Base-by-base conservation (phyloP, 805 yeast genomes). In the Candida railenensis region DNA sequence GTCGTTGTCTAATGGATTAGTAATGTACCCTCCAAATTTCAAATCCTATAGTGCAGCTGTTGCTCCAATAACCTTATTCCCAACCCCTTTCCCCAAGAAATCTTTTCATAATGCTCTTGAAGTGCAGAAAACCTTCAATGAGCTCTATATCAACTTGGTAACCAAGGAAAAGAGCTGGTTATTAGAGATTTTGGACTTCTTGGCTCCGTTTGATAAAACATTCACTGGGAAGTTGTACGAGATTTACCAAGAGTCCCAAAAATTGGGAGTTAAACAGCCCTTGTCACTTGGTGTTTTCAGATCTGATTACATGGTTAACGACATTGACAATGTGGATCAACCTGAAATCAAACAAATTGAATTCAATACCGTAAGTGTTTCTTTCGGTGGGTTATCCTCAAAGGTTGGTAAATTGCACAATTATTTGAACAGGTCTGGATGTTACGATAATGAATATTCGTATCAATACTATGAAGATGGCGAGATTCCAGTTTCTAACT, bases 291-390 rank as follows among this genome's bases (percentile, higher is more conserved):
- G 97, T 0, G 65, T 94, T 8, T 91, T 90, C 64, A 79, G 99
- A 62, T 85, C 95, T 0, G 99, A 94, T 60, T 94, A 92, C 58
- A 82, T 94, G 82, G 59, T 64, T 47, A 61, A 77, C n/a, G 73
- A 76, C 36, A 62, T 66, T 19, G 59, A 62, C 4, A 67, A 68
- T 43, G 65, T 66, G 12, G 52, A 51, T 3, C 46, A 47, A 21
- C 46, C 58, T 15, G 62, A 65, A 22, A 85, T 92, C 57, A 91
- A 92, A 61, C 99, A 94, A 65, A 94, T 94, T 43, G 99, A 94
- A 64, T 92, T 92, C 71, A 94, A 94, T 66, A 91, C 99, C 1
- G 89, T 94, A 2, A 87, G 96, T 57, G 96, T 92, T 3, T 91
- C 97, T 1, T 94, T 94, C 70, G 97, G 96, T 18, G 98, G 96